These are phyloP conservation scores for Paecilomyces formosus DNA, from an alignment of 2,329 filamentous ascomycete genomes.

Conservation along the genomic window DNA sequence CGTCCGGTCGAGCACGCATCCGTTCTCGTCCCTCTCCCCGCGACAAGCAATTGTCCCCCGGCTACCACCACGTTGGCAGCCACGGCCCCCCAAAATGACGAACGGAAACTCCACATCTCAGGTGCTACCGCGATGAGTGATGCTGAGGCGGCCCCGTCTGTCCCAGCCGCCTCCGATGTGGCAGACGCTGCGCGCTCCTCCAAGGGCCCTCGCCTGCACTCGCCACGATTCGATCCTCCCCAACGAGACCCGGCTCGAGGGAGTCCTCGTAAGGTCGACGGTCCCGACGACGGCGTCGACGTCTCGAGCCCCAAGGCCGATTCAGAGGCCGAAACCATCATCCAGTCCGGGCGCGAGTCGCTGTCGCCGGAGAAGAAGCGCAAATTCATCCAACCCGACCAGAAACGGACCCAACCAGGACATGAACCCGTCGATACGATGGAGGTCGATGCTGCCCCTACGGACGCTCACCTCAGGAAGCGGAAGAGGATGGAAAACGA, in stretches of 20 bases:
- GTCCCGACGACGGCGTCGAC: constrained; percentile 25
- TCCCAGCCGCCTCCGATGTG: constrained; percentile 30
- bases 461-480: constrained; percentile 20
- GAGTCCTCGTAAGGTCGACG: constrained; percentile 16
- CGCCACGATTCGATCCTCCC: constrained; percentile 4
- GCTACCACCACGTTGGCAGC: constrained; percentile 20
- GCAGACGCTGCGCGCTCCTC: constrained; percentile 15
- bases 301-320: constrained; percentile 34
- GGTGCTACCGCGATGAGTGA: constrained; percentile 42
- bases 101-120: constrained; percentile 29
- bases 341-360: constrained; percentile 39
- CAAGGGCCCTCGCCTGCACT: constrained; percentile 12
- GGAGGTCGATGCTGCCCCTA: constrained; percentile 13
- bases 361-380: constrained; percentile 41
- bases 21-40: constrained; percentile 17
- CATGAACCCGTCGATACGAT: constrained; percentile 10
- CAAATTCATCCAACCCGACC: constrained; percentile 32
- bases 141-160: constrained; percentile 33
- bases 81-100: constrained; percentile 39
- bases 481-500: constrained; percentile 23
- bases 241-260: constrained; percentile 9
- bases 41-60: constrained; percentile 23
- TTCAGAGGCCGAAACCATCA: constrained; percentile 44
- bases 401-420: constrained; percentile 21
- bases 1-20: constrained; percentile 21